Conservation (phyloP, 1,284 basidiomycete genomes). For the Microbotryomycetes sp. region DNA sequence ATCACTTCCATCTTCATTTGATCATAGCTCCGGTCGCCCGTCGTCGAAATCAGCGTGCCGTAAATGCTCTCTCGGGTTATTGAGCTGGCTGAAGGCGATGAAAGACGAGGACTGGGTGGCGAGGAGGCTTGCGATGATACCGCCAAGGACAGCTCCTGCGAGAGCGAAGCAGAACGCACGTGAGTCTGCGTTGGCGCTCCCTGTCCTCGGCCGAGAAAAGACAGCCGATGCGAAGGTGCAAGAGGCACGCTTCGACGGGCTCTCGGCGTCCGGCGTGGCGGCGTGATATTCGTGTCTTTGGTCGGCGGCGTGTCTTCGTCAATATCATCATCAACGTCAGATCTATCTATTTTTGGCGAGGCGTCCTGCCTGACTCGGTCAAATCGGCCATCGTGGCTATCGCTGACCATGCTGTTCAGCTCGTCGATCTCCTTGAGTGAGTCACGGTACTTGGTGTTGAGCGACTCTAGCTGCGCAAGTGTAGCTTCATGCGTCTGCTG, state of each 20-base stretch:
- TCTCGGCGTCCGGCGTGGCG: neutral
- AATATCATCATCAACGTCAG: conserved; percentile 18
- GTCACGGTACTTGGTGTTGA: conserved; percentile 75
- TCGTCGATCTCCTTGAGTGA: conserved; percentile 82
- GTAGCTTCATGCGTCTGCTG: conserved; percentile 55
- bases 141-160: conserved; percentile 88
- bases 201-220: conserved; percentile 71
- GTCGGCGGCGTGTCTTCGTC: conserved; percentile 4
- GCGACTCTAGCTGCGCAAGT: conserved; percentile 64
- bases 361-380: neutral
- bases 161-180: conserved; percentile 80
- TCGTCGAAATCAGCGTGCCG: neutral
- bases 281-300: neutral
- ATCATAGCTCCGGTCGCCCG: conserved; percentile 39
- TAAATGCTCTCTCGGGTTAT: conserved; percentile 14
- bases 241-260: conserved; percentile 23
- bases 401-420: conserved; percentile 43
- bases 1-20: conserved; percentile 88
- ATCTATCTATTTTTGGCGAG: conserved; percentile 1
- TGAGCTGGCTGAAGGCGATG: conserved; percentile 21
- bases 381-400: conserved; percentile 13
- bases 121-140: conserved; percentile 50
- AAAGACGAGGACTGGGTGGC: conserved; percentile 22
- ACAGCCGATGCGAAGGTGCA: conserved; percentile 48
- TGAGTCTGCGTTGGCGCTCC: conserved; percentile 51